Base-by-base conservation (phyloP, 2,329 filamentous ascomycete species). In the Talaromyces rugulosus region DNA sequence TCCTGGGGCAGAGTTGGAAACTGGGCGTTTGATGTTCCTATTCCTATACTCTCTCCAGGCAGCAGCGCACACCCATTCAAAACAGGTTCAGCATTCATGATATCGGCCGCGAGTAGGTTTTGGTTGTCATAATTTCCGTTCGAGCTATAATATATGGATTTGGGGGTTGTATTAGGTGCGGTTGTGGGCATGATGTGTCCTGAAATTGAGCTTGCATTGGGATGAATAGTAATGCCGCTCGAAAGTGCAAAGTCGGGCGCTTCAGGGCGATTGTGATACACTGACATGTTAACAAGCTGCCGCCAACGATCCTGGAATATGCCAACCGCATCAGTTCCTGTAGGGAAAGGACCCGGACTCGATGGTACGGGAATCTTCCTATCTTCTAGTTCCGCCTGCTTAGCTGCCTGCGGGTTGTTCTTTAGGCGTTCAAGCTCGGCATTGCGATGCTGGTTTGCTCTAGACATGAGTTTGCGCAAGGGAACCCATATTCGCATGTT, bases 401-500 rank as follows among this genome's bases (percentile, higher is more conserved):
- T 16, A n/a, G 50, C 70, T 44, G 66, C 71, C n/a, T 65, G 33
- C 9, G 68, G 59, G 65, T 77, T 64, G 5, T 51, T 59, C 18
- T 67, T 62, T 16, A 78, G 61, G 27, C 74, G 68, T 1, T 62
- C 31, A 5, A 78, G 36, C 58, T 78, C 75, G 0, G 65, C 59
- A 18, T 69, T 65, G 4, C 75, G 75, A 68, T 78, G 70, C 44
- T 66, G 68, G 11, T 64, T 65, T 2, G 69, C 71, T 59, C 73
- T 70, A 8, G 42, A 42, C 67, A 73, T 73, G 47, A 76, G 53
- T 54, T 68, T 74, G 33, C 68, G 68, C n/a, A 75, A 58, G 0
- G 74, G 74, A 36, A 75, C 63, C 72, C 74, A 76, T 14, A 75
- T 68, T 4, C 70, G 70, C n/a, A 67, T 58, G 36, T 72, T 72